Percentiles rank a stretch among this genome's conserved stretches.
Conservation (phyloP, 352 stramenopile species). For the Pythium dissimile region DNA sequence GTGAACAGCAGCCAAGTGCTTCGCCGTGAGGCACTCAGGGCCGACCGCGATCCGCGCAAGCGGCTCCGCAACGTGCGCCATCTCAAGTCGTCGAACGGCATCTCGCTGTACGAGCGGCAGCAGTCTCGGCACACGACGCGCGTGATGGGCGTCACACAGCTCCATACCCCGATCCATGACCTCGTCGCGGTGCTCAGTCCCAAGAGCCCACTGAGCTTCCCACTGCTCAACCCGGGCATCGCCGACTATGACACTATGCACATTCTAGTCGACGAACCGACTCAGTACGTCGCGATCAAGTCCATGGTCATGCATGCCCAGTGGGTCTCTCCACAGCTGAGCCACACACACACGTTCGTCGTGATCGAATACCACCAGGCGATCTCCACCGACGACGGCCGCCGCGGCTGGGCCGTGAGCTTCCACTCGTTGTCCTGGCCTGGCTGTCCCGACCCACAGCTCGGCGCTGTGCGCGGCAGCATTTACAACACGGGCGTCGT, state of each 20-base stretch:
- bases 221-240: slow-evolving; percentile 16
- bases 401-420: slow-evolving; percentile 19
- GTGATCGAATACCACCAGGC: slow-evolving; percentile 17
- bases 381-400: slow-evolving; percentile 12
- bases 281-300: slow-evolving; percentile 14
- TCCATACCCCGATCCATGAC: slow-evolving; percentile 19
- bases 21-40: slow-evolving; percentile 10
- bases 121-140: slow-evolving; percentile 1
- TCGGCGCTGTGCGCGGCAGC: slow-evolving; percentile 17
- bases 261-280: slow-evolving; percentile 7
- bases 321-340: slow-evolving; percentile 10
- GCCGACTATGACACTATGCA: slow-evolving; percentile 12
- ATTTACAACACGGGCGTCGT: slow-evolving; percentile 23
- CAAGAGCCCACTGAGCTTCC: slow-evolving; percentile 13
- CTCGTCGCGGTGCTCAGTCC: slow-evolving; percentile 14
- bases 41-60: slow-evolving; percentile 3
- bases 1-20: neutral
- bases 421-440: slow-evolving; percentile 23
- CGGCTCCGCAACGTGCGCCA: neutral
- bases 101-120: slow-evolving; percentile 9
- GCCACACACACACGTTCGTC: slow-evolving; percentile 4
- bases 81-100: neutral
- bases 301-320: slow-evolving; percentile 13
- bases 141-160: slow-evolving; percentile 10
- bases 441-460: slow-evolving; percentile 2